Base-by-base conservation (phyloP, 2,329 filamentous ascomycete species). In the Verticillium dahliae region DNA sequence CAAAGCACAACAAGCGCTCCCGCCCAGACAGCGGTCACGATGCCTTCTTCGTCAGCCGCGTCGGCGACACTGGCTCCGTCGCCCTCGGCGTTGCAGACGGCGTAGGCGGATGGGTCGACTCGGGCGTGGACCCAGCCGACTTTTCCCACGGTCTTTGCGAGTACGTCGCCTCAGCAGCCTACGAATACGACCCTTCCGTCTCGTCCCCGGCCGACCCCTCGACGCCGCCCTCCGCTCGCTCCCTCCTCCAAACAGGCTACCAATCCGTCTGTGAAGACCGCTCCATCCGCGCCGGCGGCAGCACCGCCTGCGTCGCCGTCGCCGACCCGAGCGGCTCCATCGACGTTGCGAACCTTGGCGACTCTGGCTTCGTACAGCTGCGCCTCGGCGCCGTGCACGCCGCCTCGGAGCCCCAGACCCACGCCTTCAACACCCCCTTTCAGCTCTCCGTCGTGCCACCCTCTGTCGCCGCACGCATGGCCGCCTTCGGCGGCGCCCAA, bases 341-440 rank as follows among this genome's bases (percentile, higher is more conserved):
- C 56, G 91, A 97, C 71, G 87, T 96, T 60, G 95, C 95, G 63
- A 99, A 99, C 75, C 82, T 99, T 38, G 95, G 95, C 66, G 95
- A 99, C 77, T 97, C 92, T 33, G 95, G 95, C 37, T 98, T 93
- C 73, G 83, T 98, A 61, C 89, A 96, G 64, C 81, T 98, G 63
- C 87, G 92, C 14, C 84, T 91, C 33, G 96, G 94, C 67, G 91
- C 90, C 14, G 90, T 99, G 37, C 89, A 95, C 73, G 85, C 89
- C 61, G 89, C 87, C 71, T 96, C 92, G 1, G 85, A 88, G 57
- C 90, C 92, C 31, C 95, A 99, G 75, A 97, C 92, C 0, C 95
- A 99, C 74, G 92, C 89, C 54, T 99, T 99, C 83, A 99, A 99
- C 75, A 98, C 95, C 0, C 95, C 95, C 0, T 99, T 91, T 72